Evolutionary conservation across 805 yeast species (phyloP), one percentile per base, ranked within the genome.

Genomic region (Ogataea glucozyma): DNA sequence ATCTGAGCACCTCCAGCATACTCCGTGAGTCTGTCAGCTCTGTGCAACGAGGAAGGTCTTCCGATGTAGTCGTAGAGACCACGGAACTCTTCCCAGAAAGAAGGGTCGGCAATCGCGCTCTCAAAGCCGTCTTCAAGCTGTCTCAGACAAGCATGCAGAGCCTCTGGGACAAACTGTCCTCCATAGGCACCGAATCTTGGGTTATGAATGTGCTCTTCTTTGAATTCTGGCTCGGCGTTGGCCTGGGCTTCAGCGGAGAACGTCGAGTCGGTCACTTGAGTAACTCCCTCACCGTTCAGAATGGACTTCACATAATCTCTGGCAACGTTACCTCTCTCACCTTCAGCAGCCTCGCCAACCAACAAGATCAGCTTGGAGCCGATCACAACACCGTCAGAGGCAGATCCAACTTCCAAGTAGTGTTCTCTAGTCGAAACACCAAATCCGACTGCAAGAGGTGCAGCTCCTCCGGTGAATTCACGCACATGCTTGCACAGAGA

Each of bases 121-220:
- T 86, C 90, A 63, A 90, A 95, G 4, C 88, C 97, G 41, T 64
- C 71, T 70, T 93, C 99, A 44, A 93, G 76, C 69, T 93, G 96
- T 48, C 81, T 78, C 55, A 93, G 75, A 71, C 98, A 91, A 32
- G 95, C 79, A 67, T 90, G 91, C 59, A 93, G 71, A 17, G 95
- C 88, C 72, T 93, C 99, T 29, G 99, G 99, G 30, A 93, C 99
- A 61, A 88, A 93, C 71, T 93, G 99, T 47, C 99, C 99, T 64
- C 99, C 99, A 61, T 88, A 95, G 38, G 81, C 89, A 59, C 98
- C 99, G 57, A 91, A 91, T 49, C 85, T 75, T 44, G 91, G 84
- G 53, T 81, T 76, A 61, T 77, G 85, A 49, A 79, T 76, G 60
- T 85, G 93, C 4, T 51, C 47, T 63, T 85, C 93, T 44, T 72